These are phyloP conservation scores for Cryptosporidium tyzzeri DNA, from an alignment of 169 alveolate genomes.

Conservation along the genomic window DNA sequence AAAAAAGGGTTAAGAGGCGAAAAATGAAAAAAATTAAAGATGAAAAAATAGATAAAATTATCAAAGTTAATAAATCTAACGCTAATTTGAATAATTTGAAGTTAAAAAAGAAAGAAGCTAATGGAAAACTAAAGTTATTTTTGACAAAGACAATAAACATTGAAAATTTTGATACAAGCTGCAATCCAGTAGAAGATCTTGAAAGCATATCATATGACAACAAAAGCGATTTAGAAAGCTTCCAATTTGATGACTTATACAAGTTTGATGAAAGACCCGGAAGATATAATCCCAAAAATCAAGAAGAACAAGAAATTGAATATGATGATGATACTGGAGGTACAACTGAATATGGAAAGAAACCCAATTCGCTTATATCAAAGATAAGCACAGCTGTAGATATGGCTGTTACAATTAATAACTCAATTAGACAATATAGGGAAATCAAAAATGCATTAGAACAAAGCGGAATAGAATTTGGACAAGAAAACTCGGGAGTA, in stretches of 20 bases:
- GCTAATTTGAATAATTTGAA: constrained; percentile 11
- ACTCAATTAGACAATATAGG: constrained; percentile 31
- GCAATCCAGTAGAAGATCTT: not conserved
- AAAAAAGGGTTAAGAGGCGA: constrained; percentile 50
- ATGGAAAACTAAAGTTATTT: constrained; percentile 14
- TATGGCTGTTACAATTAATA: constrained; percentile 22
- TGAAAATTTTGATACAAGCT: not conserved
- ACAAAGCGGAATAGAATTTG: constrained; percentile 34
- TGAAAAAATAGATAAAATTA: not conserved
- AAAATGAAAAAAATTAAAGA: constrained; percentile 41
- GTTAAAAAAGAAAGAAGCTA: constrained; percentile 29
- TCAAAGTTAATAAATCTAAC: not conserved
- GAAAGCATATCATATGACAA: not conserved
- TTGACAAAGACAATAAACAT: constrained; percentile 15
- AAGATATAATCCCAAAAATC: constrained; percentile 35
- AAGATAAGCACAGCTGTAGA: constrained; percentile 33
- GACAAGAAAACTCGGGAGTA: constrained; percentile 45
- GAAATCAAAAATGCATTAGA: constrained; percentile 10
- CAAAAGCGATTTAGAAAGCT: constrained; percentile 39
- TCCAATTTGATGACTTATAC: constrained; percentile 68
- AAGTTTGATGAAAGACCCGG: constrained; percentile 39
- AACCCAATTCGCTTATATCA: not conserved
- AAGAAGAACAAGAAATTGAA: constrained; percentile 5
- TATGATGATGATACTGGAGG: constrained; percentile 74
- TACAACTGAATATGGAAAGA: constrained; percentile 19